A percentile compares a stretch with the other conserved stretches of the same genome.
Evolutionary conservation across 2,329 filamentous ascomycete genomes (phyloP).

Genomic region (Penicillium sp.): DNA sequence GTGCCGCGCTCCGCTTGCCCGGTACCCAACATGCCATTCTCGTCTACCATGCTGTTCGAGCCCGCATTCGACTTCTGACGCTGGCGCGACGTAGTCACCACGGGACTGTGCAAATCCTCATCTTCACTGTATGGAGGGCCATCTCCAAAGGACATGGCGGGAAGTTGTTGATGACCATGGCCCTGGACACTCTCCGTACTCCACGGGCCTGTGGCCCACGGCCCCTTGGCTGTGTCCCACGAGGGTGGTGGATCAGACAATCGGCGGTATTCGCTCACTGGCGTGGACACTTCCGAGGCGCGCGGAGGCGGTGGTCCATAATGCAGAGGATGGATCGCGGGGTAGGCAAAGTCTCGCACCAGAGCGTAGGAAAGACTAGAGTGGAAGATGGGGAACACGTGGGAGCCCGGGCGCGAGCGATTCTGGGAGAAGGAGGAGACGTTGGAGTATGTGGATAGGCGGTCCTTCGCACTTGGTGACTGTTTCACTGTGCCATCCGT

Average conservation of each 20-base stretch:
- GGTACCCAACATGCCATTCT: constrained; percentile 9
- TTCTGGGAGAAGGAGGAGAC: constrained; percentile 53
- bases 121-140: constrained; percentile 94
- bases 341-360: constrained; percentile 94
- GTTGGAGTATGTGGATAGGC: constrained; percentile 77
- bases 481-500: constrained; percentile 54
- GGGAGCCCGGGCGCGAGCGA: constrained; percentile 73
- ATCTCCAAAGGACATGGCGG: constrained; percentile 77
- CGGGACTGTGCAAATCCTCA: constrained; percentile 85
- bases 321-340: constrained; percentile 74
- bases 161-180: constrained; percentile 61
- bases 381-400: constrained; percentile 74
- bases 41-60: constrained; percentile 39
- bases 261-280: constrained; percentile 70
- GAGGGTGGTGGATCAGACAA: constrained; percentile 70
- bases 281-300: constrained; percentile 73
- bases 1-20: constrained; percentile 55
- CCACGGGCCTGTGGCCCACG: constrained; percentile 52
- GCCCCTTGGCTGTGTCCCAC: constrained; percentile 64
- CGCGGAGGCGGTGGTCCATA: constrained; percentile 80
- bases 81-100: constrained; percentile 76
- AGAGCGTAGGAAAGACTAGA: constrained; percentile 82
- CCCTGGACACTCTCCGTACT: constrained; percentile 43
- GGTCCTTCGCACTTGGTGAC: constrained; percentile 73
- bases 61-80: constrained; percentile 64